phyloP scores from a whole-genome alignment of 345 rosid genomes.

The Geranium rotundifolium region DNA sequence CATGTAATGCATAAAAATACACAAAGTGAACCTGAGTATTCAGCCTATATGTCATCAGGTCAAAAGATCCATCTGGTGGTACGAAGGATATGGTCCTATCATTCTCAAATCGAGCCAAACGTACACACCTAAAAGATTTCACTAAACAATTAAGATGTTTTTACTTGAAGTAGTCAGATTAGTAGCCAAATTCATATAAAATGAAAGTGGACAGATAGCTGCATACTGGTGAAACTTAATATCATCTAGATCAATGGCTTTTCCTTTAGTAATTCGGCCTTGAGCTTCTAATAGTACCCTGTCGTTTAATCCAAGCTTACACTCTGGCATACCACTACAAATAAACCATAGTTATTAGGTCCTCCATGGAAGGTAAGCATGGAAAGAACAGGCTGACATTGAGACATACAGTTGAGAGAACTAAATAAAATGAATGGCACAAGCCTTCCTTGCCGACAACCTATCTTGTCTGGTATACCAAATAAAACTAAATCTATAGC shows the following conservation, averaged over 20 bases:
- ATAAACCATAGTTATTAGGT: conserved; percentile 2
- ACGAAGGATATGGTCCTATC: conserved; percentile 69
- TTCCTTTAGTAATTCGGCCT: conserved; percentile 63
- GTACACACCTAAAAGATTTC: conserved; percentile 47
- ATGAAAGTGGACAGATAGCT: background rate
- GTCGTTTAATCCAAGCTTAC: conserved; percentile 76
- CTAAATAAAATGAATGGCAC: too few relatives aligned
- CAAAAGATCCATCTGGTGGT: conserved; percentile 75
- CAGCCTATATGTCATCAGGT: conserved; percentile 69
- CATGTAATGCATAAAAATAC: background rate
- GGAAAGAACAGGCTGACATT: background rate
- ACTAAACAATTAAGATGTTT: background rate
- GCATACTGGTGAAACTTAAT: background rate
- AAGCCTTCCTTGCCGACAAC: too few relatives aligned
- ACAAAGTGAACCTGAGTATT: conserved; percentile 46
- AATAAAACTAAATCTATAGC: background rate
- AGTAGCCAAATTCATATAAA: background rate
- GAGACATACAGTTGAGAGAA: too few relatives aligned
- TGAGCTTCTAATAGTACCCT: conserved; percentile 72
- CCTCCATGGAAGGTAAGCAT: background rate
- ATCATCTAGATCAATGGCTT: conserved; percentile 45
- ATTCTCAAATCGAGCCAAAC: conserved; percentile 68
- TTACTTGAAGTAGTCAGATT: background rate
- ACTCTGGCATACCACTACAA: conserved; percentile 75
- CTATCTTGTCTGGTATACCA: background rate